Evolutionary conservation across 305 asterid species (phyloP).

Genomic region (Petunia hybrid): DNA sequence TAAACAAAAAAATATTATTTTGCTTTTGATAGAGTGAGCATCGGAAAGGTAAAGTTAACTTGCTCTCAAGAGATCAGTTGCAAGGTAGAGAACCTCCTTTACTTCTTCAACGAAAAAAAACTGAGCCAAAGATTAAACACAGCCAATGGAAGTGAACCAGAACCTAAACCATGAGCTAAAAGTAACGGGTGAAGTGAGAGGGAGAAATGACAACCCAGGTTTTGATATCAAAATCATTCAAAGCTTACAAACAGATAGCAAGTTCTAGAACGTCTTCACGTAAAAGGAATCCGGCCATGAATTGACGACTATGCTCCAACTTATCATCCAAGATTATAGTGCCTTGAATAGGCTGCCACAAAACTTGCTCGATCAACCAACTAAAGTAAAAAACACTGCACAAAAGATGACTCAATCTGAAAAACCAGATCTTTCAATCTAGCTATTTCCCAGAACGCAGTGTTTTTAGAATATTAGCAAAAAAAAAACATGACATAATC

Average conservation of each 20-base stretch:
- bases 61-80: background rate
- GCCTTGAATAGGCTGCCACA: background rate
- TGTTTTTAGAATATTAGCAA: background rate
- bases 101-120: background rate
- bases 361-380: background rate
- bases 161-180: constrained; percentile 1
- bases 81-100: background rate
- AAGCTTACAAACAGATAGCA: background rate
- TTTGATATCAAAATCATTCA: background rate
- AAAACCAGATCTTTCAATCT: constrained; percentile 17
- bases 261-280: background rate
- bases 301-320: background rate
- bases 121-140: background rate
- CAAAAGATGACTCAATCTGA: background rate
- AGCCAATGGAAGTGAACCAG: background rate
- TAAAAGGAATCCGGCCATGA: background rate
- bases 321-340: background rate
- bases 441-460: background rate
- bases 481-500: background rate
- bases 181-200: background rate
- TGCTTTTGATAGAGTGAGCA: background rate
- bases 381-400: background rate
- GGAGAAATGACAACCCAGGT: background rate
- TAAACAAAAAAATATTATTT: too few species aligned
- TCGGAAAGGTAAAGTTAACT: background rate